Evolutionary conservation across 2,329 filamentous ascomycete genomes (phyloP).

Genomic region (Apiospora koreana): DNA sequence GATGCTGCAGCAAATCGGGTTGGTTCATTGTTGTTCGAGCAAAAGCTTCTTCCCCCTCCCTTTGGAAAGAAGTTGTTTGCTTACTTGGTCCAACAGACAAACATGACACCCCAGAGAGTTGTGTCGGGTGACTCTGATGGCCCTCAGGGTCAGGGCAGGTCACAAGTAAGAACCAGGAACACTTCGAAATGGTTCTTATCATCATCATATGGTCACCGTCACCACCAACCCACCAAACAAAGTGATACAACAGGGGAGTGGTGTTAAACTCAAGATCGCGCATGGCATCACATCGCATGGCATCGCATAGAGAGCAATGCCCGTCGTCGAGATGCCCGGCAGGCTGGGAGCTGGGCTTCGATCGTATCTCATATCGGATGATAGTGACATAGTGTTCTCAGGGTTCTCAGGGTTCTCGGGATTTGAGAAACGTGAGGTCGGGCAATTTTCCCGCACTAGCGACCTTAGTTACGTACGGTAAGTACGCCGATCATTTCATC

Average conservation of each 20-base stretch:
- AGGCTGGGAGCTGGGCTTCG: not conserved
- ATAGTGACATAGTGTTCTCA: constrained; percentile 5
- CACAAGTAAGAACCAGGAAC: no score
- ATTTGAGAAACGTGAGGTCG: not conserved
- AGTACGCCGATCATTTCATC: not conserved
- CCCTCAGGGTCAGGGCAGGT: not conserved
- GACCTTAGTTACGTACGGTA: constrained; percentile 2
- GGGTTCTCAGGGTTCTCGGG: not conserved
- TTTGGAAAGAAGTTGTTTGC: not conserved
- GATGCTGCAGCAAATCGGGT: not conserved
- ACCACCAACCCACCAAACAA: not conserved
- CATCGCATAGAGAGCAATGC: not conserved
- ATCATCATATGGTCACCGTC: no score
- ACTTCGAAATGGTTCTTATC: not conserved
- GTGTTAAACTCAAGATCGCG: not conserved
- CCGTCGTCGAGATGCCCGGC: constrained; percentile 6
- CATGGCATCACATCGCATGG: not conserved
- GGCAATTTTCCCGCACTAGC: not conserved
- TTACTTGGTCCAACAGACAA: not conserved
- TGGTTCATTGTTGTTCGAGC: not conserved
- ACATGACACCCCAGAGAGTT: not conserved
- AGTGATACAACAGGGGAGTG: not conserved
- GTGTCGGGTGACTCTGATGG: not conserved
- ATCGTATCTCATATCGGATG: not conserved
- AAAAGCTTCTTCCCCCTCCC: not conserved